Base-by-base conservation (phyloP, 2,329 filamentous ascomycete species). In the Cucurbitaria berberidis region DNA sequence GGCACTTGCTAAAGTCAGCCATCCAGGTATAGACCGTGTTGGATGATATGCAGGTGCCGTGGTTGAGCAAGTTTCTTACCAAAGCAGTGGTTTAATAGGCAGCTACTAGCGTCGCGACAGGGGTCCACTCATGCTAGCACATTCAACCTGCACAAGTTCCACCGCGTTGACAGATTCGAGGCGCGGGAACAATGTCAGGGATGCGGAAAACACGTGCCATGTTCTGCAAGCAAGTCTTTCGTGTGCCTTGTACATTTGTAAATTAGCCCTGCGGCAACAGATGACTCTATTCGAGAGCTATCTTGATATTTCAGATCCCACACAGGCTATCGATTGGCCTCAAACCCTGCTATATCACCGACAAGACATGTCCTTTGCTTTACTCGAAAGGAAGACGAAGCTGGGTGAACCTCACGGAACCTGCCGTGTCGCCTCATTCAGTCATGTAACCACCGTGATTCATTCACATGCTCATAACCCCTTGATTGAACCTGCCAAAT, bases 401-500 rank as follows among this genome's bases (percentile, higher is more conserved):
- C 36, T 22, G 24, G 36, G 15, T 24, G 9, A 10, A 21, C 16
- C 21, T 22, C 19, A 15, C 21, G 13, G 19, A 39, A 22, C 11
- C 10, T 19, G 32, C 18, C 13, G 21, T 45, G 5, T 13, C 21
- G 19, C 18, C 18, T 30, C 24, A 42, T 13, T 15, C 15, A 42
- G 16, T 18, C 24, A 30, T 29, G 35, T 24, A 46, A 11, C 30
- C 8, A 26, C 45, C 32, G 5, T 32, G 30, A 7, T 34, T 16
- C 26, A 21, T 43, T 55, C 62, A 70, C 68, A 70, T 72, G 21
- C 52, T 41, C 68, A 69, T 72, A 30, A 45, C 58, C n/a, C 59
- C 65, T 34, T 71, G 67, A 42, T 68, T 67, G 61, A 86, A 95
- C 59, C 92, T 84, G 26, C 92, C 91, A 55, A 95, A 83, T 0